Conservation (phyloP, 257 asterid genomes). For the Handroanthus guayacan region DNA sequence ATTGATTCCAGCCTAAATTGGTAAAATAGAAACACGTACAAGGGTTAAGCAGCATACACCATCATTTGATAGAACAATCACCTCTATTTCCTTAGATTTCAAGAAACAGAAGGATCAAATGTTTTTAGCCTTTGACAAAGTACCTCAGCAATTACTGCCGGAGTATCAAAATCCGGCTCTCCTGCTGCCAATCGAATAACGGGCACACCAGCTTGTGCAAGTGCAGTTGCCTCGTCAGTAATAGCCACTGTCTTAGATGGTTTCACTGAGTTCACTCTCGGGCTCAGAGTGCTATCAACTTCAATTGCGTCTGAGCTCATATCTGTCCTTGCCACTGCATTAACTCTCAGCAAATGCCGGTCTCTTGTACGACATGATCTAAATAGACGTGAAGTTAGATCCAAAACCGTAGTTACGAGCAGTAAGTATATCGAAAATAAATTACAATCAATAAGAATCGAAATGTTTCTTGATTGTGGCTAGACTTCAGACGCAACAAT, state of each 20-base stretch:
- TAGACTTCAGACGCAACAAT: not conserved
- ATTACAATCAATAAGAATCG: not conserved
- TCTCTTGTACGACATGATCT: constrained; percentile 44
- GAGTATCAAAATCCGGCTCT: constrained; percentile 98
- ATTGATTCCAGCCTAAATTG: constrained; percentile 78
- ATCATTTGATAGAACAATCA: not conserved
- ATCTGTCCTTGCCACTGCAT: constrained; percentile 47
- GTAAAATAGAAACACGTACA: not conserved
- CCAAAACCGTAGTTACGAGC: not conserved
- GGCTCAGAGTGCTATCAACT: constrained; percentile 78
- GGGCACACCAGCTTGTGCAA: constrained; percentile 93
- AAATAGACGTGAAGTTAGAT: constrained; percentile 13
- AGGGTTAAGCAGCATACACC: not conserved
- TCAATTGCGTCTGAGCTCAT: constrained; percentile 47
- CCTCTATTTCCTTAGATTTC: not conserved
- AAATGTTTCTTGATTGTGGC: not conserved
- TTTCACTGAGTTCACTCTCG: constrained; percentile 87
- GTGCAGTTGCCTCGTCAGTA: constrained; percentile 92
- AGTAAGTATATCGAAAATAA: not conserved
- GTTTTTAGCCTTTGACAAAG: not conserved
- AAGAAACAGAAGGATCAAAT: not conserved
- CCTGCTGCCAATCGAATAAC: constrained; percentile 94
- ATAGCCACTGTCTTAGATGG: constrained; percentile 93
- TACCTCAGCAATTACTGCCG: constrained; percentile 85
- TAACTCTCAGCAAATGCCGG: constrained; percentile 32